Conservation (phyloP, 805 yeast genomes). For the Candida gorgasii region DNA sequence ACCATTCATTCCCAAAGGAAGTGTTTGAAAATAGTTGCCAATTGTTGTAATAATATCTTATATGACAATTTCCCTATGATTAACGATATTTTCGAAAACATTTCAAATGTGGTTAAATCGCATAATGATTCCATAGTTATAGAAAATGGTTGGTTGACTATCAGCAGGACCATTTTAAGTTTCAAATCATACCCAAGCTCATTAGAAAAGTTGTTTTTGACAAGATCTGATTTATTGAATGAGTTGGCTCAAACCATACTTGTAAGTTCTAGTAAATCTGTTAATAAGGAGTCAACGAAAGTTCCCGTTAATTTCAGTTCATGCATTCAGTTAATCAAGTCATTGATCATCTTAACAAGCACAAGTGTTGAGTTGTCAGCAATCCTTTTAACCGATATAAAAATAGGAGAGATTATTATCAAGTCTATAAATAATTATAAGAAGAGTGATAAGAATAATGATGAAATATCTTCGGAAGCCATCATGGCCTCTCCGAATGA, state of each 20-base stretch:
- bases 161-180: conserved; percentile 56
- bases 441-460: conserved; percentile 21
- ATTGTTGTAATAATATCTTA: conserved; percentile 56
- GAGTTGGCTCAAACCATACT: conserved; percentile 25
- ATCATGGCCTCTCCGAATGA: conserved; percentile 74
- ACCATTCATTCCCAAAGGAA: conserved; percentile 87
- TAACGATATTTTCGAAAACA: conserved; percentile 56
- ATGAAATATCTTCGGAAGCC: conserved; percentile 57
- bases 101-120: conserved; percentile 56
- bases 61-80: conserved; percentile 47
- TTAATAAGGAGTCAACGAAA: conserved; percentile 18
- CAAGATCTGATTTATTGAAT: conserved; percentile 21
- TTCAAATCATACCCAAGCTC: conserved; percentile 44
- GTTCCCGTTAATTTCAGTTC: conserved; percentile 35
- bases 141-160: conserved; percentile 66
- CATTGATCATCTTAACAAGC: conserved; percentile 47
- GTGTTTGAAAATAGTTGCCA: conserved; percentile 71
- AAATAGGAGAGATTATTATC: conserved; percentile 48
- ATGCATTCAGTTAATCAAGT: conserved; percentile 42
- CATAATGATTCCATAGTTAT: conserved; percentile 59
- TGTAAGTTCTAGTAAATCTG: conserved; percentile 27
- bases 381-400: conserved; percentile 47
- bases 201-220: conserved; percentile 45
- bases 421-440: conserved; percentile 54
- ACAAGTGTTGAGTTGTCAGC: conserved; percentile 42